A percentile compares a stretch with the other conserved stretches of the same genome.
Conservation (phyloP, 2,329 filamentous ascomycete species). For the Beauveria bassiana region DNA sequence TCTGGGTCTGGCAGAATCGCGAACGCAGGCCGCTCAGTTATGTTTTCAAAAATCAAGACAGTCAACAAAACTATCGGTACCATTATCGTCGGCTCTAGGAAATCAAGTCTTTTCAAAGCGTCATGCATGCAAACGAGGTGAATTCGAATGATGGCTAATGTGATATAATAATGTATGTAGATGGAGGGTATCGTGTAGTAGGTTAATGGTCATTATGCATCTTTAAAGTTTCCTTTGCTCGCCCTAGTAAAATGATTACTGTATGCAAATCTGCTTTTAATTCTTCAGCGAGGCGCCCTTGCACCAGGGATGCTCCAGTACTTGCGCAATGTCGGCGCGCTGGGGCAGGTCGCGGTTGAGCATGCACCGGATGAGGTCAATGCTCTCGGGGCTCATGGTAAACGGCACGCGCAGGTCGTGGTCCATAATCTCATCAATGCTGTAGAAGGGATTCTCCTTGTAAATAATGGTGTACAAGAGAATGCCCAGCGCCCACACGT, state of each 20-base stretch:
- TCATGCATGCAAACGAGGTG: background rate
- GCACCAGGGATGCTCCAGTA: conserved; percentile 84
- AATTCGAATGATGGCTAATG: background rate
- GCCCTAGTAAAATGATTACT: background rate
- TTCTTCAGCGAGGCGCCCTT: conserved; percentile 14
- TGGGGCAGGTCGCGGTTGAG: conserved; percentile 80
- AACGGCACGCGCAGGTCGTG: conserved; percentile 88
- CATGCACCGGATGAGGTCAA: conserved; percentile 87
- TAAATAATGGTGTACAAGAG: conserved; percentile 98
- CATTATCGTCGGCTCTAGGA: no score
- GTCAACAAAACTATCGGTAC: no score
- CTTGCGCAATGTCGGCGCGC: conserved; percentile 78
- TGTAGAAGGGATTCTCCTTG: conserved; percentile 99
- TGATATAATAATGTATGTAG: background rate
- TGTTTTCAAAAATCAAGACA: no score
- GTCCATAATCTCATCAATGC: conserved; percentile 98
- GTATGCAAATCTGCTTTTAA: background rate
- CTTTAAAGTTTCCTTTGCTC: background rate
- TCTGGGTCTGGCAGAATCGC: no score
- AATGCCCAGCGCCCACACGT: conserved; percentile 96
- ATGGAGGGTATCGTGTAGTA: conserved; percentile 5
- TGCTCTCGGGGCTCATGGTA: conserved; percentile 81
- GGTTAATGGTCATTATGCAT: background rate
- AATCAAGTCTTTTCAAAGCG: background rate
- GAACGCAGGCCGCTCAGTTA: no score